Evolutionary conservation across 2,329 filamentous ascomycete genomes (phyloP), one percentile per base, ranked within the genome.

Genomic region (Nothophaeocryptopus gaeumannii): DNA sequence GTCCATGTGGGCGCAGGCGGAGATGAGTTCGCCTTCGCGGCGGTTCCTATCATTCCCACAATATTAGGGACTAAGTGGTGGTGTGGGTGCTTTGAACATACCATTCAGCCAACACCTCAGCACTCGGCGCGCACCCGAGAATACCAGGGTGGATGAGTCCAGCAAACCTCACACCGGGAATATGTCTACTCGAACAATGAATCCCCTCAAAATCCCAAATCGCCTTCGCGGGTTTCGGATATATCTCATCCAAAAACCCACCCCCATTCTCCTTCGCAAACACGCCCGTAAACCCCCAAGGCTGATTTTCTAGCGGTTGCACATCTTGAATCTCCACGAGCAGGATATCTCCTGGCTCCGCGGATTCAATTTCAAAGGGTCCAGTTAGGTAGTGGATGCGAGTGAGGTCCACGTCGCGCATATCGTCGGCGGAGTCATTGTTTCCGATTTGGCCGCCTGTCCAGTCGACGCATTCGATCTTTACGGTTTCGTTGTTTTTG

Each of bases 271-370:
- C 73, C 58, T 82, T 84, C 46, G 85, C 78, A 63, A 96, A 96
- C 5, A 93, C 72, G 8, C 89, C 89, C 0, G 88, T 92, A 68
- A 95, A 95, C 0, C 91, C 91, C 91, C 91, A 96, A 0, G 89
- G 89, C 50, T 86, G 82, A 29, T 93, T 83, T 55, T 92, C 78
- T 58, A 95, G 83, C 0, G 91, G 91, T 72, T 96, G 89, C 0
- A 96, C 88, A 63, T 96, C 91, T 69, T 92, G 89, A 58, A 96
- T 96, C 67, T 96, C 89, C 7, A 96, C 87, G 0, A 95, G 73
- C 0, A 95, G 77, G 1, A 95, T 76, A 65, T 96, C 91, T 0
- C 91, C 91, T 0, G 90, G 89, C 68, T 91, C 82, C 1, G 89
- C 89, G 1, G 82, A 84, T 64, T 91, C 86, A 49, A 96, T 80